phyloP scores from a whole-genome alignment of 805 yeast species.

The Isabelozyma rhagii region DNA sequence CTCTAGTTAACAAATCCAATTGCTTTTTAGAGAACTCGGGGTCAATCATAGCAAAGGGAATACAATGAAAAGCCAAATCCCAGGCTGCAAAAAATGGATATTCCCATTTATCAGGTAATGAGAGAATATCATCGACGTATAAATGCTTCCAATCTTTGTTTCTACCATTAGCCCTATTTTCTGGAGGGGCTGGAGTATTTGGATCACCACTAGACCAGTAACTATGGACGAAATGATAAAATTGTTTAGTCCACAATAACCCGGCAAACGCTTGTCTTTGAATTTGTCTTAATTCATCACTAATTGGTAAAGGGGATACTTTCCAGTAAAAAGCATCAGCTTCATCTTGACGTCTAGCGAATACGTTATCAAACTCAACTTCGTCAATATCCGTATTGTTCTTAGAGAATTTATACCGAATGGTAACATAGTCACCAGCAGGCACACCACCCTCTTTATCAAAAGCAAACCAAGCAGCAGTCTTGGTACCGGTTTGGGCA shows the following conservation, averaged over 20 bases:
- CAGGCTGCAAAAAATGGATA: conserved; percentile 95
- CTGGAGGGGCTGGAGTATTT: conserved; percentile 66
- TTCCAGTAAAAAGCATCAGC: conserved; percentile 93
- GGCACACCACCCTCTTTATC: conserved; percentile 77
- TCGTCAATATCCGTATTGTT: conserved; percentile 55
- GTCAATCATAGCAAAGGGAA: conserved; percentile 90
- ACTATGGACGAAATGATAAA: conserved; percentile 78
- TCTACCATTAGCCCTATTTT: conserved; percentile 80
- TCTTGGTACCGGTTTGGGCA: conserved; percentile 69
- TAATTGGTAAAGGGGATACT: conserved; percentile 78
- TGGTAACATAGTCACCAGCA: conserved; percentile 81
- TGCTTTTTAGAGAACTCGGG: conserved; percentile 90
- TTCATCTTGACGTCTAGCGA: conserved; percentile 73
- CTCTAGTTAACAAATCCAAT: conserved; percentile 79
- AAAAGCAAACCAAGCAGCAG: conserved; percentile 80
- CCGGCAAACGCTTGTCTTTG: conserved; percentile 96
- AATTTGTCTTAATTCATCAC: conserved; percentile 73
- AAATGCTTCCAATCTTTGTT: conserved; percentile 87
- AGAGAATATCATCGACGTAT: conserved; percentile 81
- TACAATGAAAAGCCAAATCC: conserved; percentile 95
- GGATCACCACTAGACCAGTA: conserved; percentile 91
- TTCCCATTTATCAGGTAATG: conserved; percentile 95
- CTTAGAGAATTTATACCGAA: conserved; percentile 69
- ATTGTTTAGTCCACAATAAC: conserved; percentile 89
- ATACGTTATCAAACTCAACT: conserved; percentile 64